These are phyloP conservation scores for Exidia glandulosa DNA, from an alignment of 768 basidiomycete genomes.

Conservation along the genomic window DNA sequence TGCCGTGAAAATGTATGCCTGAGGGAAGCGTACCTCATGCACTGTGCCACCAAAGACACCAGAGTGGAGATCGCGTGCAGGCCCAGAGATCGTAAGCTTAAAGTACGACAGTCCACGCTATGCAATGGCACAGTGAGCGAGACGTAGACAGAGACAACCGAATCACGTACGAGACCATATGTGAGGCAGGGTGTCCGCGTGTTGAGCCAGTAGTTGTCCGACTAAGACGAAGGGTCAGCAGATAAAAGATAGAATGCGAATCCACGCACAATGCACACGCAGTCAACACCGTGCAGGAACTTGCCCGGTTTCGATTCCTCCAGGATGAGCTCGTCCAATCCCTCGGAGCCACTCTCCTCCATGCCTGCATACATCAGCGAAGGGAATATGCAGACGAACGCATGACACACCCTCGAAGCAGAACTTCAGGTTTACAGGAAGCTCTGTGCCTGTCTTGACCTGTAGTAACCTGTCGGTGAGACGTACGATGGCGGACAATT, in stretches of 20 bases:
- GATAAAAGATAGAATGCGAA: neutral
- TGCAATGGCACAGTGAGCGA: neutral
- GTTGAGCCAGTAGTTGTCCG: conserved; percentile 93
- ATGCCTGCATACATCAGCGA: conserved; percentile 34
- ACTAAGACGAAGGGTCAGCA: conserved; percentile 29
- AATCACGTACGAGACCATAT: conserved; percentile 48
- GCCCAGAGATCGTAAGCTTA: conserved; percentile 71
- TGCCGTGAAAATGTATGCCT: neutral
- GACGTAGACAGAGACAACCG: neutral
- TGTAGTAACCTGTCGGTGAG: neutral
- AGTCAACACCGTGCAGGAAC: conserved; percentile 84
- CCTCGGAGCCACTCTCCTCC: conserved; percentile 91
- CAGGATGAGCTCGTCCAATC: conserved; percentile 77
- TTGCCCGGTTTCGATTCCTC: conserved; percentile 56
- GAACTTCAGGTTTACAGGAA: conserved; percentile 84
- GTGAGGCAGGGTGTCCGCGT: conserved; percentile 73
- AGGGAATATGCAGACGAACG: conserved; percentile 6
- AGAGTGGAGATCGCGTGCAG: conserved; percentile 80
- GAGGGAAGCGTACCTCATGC: conserved; percentile 33
- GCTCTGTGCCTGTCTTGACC: conserved; percentile 39
- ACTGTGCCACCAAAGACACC: conserved; percentile 76
- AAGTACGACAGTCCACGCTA: conserved; percentile 76
- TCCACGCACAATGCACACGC: conserved; percentile 75
- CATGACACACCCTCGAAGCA: conserved; percentile 98
- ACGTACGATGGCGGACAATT: neutral